Evolutionary conservation across 2,329 filamentous ascomycete species (phyloP).

Genomic region (Gaeumannomyces sp.): DNA sequence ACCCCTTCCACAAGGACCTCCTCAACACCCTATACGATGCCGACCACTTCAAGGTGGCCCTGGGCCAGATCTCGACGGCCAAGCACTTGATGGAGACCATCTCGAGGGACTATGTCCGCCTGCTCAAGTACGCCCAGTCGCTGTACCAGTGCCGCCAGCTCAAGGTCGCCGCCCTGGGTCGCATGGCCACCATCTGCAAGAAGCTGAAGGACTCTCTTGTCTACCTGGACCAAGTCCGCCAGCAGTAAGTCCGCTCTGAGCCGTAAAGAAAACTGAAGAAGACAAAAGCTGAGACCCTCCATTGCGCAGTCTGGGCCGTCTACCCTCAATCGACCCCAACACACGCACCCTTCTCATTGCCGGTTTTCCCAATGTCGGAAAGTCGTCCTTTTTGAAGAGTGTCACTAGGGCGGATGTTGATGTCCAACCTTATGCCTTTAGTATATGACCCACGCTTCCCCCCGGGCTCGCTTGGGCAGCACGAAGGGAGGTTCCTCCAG

Average conservation of each 20-base stretch:
- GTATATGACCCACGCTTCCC: slow-evolving; percentile 9
- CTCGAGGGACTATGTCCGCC: slow-evolving; percentile 88
- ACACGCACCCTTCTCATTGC: slow-evolving; percentile 94
- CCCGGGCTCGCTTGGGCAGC: not conserved
- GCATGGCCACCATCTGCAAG: slow-evolving; percentile 97
- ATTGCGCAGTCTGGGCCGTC: slow-evolving; percentile 62
- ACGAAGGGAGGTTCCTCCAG: not conserved
- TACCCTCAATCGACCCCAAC: slow-evolving; percentile 97
- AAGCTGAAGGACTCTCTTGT: slow-evolving; percentile 89
- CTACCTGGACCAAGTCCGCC: slow-evolving; percentile 93
- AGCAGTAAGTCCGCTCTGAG: slow-evolving; percentile 48
- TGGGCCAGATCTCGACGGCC: slow-evolving; percentile 91
- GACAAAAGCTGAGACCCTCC: not conserved
- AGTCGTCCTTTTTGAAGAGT: slow-evolving; percentile 90
- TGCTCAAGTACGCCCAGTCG: slow-evolving; percentile 86
- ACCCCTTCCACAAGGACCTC: slow-evolving; percentile 79
- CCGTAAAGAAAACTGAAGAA: not conserved
- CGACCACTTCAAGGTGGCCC: slow-evolving; percentile 94
- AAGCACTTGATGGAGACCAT: slow-evolving; percentile 97
- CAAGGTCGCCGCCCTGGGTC: slow-evolving; percentile 90
- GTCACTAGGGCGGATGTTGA: slow-evolving; percentile 94
- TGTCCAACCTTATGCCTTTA: slow-evolving; percentile 92
- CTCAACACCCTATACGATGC: slow-evolving; percentile 98
- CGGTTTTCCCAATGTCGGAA: slow-evolving; percentile 96
- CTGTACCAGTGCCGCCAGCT: slow-evolving; percentile 99